phyloP scores from a whole-genome alignment of 2,329 filamentous ascomycete genomes.

The Diaporthe australafricana region DNA sequence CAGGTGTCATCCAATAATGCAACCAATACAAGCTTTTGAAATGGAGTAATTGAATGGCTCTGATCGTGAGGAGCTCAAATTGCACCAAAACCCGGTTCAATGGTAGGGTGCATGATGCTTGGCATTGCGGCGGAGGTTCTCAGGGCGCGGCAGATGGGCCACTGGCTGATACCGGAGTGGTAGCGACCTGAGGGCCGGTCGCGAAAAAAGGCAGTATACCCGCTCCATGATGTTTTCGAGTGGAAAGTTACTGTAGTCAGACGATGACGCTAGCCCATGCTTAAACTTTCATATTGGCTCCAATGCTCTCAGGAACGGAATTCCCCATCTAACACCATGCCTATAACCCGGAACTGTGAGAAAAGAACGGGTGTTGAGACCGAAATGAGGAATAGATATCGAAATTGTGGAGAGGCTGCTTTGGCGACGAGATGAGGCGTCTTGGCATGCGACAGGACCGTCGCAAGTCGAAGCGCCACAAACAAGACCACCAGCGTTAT shows the following conservation, averaged over 20 bases:
- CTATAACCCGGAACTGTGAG: too few relatives aligned
- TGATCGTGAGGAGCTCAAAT: background rate
- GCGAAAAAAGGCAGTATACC: constrained; percentile 3
- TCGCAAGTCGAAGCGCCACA: background rate
- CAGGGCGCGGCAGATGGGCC: background rate
- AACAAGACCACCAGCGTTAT: background rate
- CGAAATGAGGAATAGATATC: background rate
- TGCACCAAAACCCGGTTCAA: background rate
- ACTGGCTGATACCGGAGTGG: constrained; percentile 16
- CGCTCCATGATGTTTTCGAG: background rate
- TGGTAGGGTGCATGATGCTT: constrained; percentile 18
- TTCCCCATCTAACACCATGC: background rate
- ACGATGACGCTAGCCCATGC: background rate
- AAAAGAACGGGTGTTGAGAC: background rate
- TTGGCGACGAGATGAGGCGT: background rate
- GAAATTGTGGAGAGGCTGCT: background rate
- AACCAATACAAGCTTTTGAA: background rate
- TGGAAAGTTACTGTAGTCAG: background rate
- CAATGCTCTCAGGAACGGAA: background rate
- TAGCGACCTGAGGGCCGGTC: constrained; percentile 1
- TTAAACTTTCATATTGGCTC: background rate
- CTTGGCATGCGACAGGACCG: constrained; percentile 20
- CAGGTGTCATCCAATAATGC: constrained; percentile 18
- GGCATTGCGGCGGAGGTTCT: constrained; percentile 16
- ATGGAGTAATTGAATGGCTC: background rate